Percentiles rank a stretch among this genome's conserved stretches.
Conservation (phyloP, 768 basidiomycete species). For the Cantharellus anzutake region DNA sequence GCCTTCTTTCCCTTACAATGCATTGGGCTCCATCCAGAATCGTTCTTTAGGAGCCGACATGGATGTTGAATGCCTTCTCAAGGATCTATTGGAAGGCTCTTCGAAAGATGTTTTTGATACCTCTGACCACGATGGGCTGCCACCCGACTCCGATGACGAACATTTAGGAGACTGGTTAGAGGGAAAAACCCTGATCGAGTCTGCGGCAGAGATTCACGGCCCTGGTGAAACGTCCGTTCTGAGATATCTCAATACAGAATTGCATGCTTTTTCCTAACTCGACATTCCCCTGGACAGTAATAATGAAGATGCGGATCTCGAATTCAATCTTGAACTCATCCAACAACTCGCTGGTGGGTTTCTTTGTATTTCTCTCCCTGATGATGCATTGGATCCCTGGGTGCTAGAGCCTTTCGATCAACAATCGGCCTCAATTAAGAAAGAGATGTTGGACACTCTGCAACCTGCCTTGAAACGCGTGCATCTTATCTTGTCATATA, state of each 20-base stretch:
- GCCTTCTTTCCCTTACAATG: too few relatives aligned
- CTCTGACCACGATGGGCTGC: too few relatives aligned
- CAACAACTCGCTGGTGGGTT: background rate
- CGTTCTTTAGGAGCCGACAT: too few relatives aligned
- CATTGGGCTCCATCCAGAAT: too few relatives aligned
- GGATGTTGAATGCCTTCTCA: too few relatives aligned
- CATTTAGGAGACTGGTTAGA: background rate
- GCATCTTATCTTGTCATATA: background rate
- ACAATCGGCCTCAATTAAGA: background rate
- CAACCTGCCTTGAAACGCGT: background rate
- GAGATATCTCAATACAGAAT: background rate
- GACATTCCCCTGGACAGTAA: background rate
- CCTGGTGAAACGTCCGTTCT: background rate
- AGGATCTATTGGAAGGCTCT: background rate
- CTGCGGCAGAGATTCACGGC: background rate
- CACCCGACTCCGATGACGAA: background rate
- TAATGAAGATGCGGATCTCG: background rate
- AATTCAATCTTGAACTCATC: background rate
- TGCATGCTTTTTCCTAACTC: background rate
- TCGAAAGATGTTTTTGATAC: background rate
- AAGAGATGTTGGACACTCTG: background rate
- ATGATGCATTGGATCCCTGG: background rate
- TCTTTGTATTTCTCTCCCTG: background rate
- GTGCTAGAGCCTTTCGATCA: background rate
- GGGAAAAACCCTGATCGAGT: background rate